Evolutionary conservation across 768 basidiomycete species (phyloP).

Genomic region (Pluteus cervinus): DNA sequence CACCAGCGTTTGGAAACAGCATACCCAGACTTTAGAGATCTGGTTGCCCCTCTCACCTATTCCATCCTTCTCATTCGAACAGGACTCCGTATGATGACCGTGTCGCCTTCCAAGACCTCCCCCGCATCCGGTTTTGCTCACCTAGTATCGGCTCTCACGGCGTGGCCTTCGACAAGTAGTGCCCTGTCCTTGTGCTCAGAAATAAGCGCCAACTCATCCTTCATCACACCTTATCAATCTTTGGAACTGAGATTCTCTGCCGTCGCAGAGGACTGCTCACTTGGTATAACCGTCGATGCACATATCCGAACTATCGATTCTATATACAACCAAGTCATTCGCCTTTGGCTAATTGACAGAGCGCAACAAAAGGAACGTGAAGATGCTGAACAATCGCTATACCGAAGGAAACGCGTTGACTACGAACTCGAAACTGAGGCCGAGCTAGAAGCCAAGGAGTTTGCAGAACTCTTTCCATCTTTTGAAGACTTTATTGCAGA

Average conservation of each 20-base stretch:
- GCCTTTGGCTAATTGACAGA: constrained; percentile 83
- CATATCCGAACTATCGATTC: constrained; percentile 33
- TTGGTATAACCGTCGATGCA: constrained; percentile 28
- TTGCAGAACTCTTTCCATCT: constrained; percentile 78
- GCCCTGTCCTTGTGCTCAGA: constrained; percentile 15
- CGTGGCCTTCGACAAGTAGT: constrained; percentile 50
- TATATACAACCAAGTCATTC: constrained; percentile 62
- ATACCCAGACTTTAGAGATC: constrained; percentile 69
- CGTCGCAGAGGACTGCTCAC: constrained; percentile 34
- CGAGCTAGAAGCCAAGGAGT: constrained; percentile 79
- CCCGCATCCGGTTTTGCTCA: constrained; percentile 14
- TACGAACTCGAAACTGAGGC: constrained; percentile 57
- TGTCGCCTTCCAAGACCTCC: constrained; percentile 13
- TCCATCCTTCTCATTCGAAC: constrained; percentile 63
- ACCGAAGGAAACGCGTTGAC: constrained; percentile 55
- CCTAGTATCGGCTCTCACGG: constrained; percentile 30
- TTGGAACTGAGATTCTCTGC: constrained; percentile 46
- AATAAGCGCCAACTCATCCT: constrained; percentile 10
- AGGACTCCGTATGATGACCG: constrained; percentile 54
- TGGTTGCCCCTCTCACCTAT: constrained; percentile 59
- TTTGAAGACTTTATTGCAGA: constrained; percentile 49
- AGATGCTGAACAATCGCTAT: constrained; percentile 65
- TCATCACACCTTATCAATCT: constrained; percentile 29
- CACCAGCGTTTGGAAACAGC: constrained; percentile 58
- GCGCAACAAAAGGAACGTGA: constrained; percentile 61